These are phyloP conservation scores for Chlamydomonas sp. DNA, from an alignment of 139 green algal genomes.

Conservation along the genomic window DNA sequence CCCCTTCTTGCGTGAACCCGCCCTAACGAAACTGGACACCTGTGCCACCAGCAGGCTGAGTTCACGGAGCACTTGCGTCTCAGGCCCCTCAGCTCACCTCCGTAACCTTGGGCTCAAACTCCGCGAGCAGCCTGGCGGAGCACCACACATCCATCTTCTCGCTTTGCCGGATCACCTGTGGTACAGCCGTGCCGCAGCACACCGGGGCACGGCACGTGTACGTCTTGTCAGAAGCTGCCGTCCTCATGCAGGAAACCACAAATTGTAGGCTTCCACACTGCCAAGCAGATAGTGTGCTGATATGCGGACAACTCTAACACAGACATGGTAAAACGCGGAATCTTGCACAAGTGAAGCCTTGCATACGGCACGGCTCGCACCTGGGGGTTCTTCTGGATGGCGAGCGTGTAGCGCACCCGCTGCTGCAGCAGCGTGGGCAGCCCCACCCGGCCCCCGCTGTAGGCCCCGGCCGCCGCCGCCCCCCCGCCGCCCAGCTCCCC, in stretches of 20 bases:
- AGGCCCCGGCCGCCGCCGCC: background rate
- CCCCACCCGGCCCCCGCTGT: background rate
- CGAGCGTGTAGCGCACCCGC: slow-evolving; percentile 20
- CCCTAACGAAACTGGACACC: background rate
- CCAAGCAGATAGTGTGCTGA: background rate
- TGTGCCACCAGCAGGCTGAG: background rate
- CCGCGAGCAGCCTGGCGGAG: background rate
- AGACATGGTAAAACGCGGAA: background rate
- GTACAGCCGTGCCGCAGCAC: background rate
- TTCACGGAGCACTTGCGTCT: background rate
- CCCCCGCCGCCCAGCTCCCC: background rate
- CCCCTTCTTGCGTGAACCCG: background rate
- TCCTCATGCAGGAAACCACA: background rate
- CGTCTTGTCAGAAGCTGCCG: background rate
- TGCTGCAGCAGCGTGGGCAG: background rate
- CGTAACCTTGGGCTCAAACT: slow-evolving; percentile 17
- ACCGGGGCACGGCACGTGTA: background rate
- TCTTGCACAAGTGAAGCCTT: background rate
- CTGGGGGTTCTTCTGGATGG: slow-evolving; percentile 37
- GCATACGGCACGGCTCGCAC: background rate
- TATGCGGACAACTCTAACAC: background rate
- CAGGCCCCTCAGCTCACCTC: slow-evolving; percentile 7
- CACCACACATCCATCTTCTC: slow-evolving; percentile 7
- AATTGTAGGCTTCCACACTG: background rate
- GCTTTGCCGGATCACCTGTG: slow-evolving; percentile 20